Evolutionary conservation across 148 eudicot genomes (phyloP).

Genomic region (Drosera capensis): DNA sequence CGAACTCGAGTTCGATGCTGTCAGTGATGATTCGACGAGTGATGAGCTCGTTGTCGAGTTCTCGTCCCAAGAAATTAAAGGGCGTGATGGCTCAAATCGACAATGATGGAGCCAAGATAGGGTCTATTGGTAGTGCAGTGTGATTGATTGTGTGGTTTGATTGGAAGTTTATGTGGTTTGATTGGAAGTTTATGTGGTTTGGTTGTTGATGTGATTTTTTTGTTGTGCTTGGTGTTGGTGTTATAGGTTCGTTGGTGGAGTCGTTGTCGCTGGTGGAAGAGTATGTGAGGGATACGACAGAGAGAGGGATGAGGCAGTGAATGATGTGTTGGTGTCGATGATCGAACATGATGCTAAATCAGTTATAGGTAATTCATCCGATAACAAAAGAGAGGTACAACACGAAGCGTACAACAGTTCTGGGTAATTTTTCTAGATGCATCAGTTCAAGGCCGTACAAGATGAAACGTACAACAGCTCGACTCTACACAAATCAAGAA

Average conservation of each 20-base stretch:
- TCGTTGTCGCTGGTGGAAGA: constrained; percentile 46
- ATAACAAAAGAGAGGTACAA: no score
- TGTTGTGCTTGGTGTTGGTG: constrained; percentile 2
- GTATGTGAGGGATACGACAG: constrained; percentile 41
- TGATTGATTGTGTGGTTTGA: neutral
- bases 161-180: no score
- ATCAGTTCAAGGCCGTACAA: no score
- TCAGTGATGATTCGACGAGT: constrained; percentile 50
- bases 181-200: no score
- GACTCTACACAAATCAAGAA: no score
- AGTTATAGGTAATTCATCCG: no score
- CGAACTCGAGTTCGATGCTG: constrained; percentile 31
- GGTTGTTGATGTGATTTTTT: neutral
- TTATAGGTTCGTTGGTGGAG: constrained; percentile 54
- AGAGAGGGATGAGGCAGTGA: constrained; percentile 33
- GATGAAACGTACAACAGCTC: no score
- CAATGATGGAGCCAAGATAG: constrained; percentile 15
- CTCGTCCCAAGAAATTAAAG: constrained; percentile 47
- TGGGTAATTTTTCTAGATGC: no score
- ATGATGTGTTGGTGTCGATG: constrained; percentile 56
- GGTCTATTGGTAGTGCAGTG: constrained; percentile 14
- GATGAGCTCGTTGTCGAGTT: constrained; percentile 32
- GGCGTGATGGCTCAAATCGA: constrained; percentile 38
- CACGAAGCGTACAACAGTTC: no score
- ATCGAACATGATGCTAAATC: constrained; percentile 60